Evolutionary conservation across 2,329 filamentous ascomycete species (phyloP), one percentile per base, ranked within the genome.

Genomic region (Scolecobasidium constrictum): DNA sequence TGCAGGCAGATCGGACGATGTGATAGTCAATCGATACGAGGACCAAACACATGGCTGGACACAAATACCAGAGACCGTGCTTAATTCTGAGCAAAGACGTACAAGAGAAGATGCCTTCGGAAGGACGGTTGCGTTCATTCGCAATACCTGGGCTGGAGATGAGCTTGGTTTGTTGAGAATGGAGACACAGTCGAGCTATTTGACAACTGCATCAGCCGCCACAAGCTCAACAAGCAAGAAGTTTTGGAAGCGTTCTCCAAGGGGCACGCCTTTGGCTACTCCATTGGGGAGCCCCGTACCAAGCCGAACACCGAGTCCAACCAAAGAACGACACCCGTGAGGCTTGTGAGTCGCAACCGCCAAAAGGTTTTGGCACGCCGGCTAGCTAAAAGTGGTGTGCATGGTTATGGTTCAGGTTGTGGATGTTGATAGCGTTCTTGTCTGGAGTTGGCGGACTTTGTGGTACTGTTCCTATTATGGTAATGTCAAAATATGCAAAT

Each of bases 21-120:
- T 46, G 45, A 50, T 16, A 39, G 54, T 46, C 38, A 48, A 37
- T 46, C 49, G 49, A 55, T 60, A 45, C 51, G 53, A 22, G 53
- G 64, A 34, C 13, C 47, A 56, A 48, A 54, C 49, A 46, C 63
- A 66, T 46, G 63, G 63, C 4, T 66, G 63, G 63, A 66, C 64
- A 35, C 61, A 64, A 49, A 64, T 66, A 37, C 64, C 64, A 2
- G 58, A 61, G 42, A 51, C 52, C 5, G 55, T 55, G 46, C 51
- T 66, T 12, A 55, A 53, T 12, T 57, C 62, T 46, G 57, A 60
- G 38, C 62, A 65, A 50, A 54, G 56, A 20, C 52, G 50, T 23
- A 60, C 62, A 46, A 49, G 60, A 34, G 47, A 57, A 3, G 42
- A 60, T 17, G 59, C 64, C 3, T 63, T 51, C 20, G 45, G 50